These are phyloP conservation scores for Tetradesmus obliquus DNA, from an alignment of 139 green algal genomes.

Conservation along the genomic window DNA sequence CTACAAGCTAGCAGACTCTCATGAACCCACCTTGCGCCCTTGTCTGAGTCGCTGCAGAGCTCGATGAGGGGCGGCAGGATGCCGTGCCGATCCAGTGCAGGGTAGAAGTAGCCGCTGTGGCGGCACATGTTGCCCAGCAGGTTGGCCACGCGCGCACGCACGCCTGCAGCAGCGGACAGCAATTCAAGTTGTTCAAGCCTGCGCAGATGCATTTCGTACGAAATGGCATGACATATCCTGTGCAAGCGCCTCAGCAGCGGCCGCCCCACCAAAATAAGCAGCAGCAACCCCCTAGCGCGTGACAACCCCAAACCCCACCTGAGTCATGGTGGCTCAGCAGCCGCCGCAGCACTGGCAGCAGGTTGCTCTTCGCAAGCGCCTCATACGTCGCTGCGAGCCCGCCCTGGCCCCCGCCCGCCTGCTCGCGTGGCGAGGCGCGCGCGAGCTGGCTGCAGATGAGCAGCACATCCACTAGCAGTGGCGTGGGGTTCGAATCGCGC, in stretches of 20 bases:
- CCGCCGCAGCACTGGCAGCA: conserved; percentile 23
- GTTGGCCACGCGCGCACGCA: conserved; percentile 90
- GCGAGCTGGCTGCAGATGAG: conserved; percentile 81
- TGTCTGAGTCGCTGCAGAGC: conserved; percentile 87
- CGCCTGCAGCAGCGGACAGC: conserved; percentile 33
- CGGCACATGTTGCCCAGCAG: conserved; percentile 97
- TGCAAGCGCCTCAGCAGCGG: too few species aligned
- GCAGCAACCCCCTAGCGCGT: too few species aligned
- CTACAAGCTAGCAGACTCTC: too few species aligned
- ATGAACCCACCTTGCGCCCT: conserved; percentile 41
- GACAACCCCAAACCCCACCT: not conserved
- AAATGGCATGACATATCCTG: too few species aligned
- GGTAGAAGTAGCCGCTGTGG: conserved; percentile 91
- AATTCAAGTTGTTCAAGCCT: too few species aligned
- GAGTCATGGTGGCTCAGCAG: conserved; percentile 26
- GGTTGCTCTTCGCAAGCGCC: conserved; percentile 22
- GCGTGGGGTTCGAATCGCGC: conserved; percentile 52
- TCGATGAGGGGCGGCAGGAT: conserved; percentile 86
- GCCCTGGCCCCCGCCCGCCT: conserved; percentile 30
- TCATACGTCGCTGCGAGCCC: conserved; percentile 40
- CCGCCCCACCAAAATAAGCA: too few species aligned
- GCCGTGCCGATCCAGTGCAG: conserved; percentile 63
- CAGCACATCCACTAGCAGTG: conserved; percentile 71
- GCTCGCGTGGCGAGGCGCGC: conserved; percentile 38
- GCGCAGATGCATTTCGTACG: too few species aligned